Base-by-base conservation (phyloP, 2,329 filamentous ascomycete species). In the Dactylonectria estremocensis region DNA sequence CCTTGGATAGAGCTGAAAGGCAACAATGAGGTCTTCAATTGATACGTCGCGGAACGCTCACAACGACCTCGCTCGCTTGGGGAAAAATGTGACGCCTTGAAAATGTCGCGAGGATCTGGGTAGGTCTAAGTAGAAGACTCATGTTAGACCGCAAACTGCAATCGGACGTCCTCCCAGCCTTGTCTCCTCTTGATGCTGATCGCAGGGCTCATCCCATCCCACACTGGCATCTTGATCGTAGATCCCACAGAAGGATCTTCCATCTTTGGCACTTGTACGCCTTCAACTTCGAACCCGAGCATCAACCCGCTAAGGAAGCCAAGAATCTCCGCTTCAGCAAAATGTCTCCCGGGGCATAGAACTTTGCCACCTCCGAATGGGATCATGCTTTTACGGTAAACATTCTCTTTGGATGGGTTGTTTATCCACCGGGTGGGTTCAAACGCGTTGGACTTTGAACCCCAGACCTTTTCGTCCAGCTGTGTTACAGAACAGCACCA, bases 311-410 rank as follows among this genome's bases (percentile, higher is more conserved):
- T 53, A 3, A 67, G 18, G 31, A 64, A 62, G 16, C 64, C 64
- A 13, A 61, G 16, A 14, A 46, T 55, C 40, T 69, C 64, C 1
- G 53, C 54, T 20, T 58, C 14, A 3, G 67, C 67, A 46, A 69
- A 64, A 3, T 57, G 20, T 8, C 57, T 52, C 2, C 67, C 67
- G 4, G 67, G 67, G 8, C 67, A 69, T 1, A 69, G 18, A 31
- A 58, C 37, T n/a, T 58, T 61, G 5, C 67, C 67, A 5, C 67
- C 67, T 5, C 67, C 64, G 22, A 69, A 69, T 2, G 67, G 67
- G 3, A 64, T 58, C 55, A 58, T 56, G 6, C 52, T 59, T n/a
- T 50, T 63, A 20, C 67, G 64, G 3, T 35, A 28, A 3, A 16
- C 18, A 13, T 55, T 61, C 18, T 67, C 37, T 11, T 67, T 46